Conservation (phyloP, 164 flowering plant genomes). For the Buxus sempervirens region DNA sequence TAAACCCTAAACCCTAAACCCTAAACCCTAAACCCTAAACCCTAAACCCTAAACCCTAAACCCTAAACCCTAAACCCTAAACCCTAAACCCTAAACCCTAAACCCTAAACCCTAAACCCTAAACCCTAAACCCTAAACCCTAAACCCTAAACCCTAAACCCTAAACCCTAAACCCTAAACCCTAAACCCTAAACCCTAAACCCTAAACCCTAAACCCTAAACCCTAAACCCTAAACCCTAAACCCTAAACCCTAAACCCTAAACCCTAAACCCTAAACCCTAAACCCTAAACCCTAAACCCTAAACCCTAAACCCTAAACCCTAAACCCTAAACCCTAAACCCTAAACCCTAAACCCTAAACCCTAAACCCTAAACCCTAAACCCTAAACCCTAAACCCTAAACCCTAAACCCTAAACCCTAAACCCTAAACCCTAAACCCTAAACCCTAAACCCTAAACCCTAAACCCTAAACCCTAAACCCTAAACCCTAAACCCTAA, state of each 20-base stretch:
- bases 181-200: slow-evolving; percentile 5
- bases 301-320: slow-evolving; percentile 5
- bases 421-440: slow-evolving; percentile 4
- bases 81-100: slow-evolving; percentile 6
- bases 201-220: slow-evolving; percentile 3
- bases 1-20: too few species aligned
- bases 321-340: slow-evolving; percentile 1
- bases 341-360: neutral
- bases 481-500: neutral
- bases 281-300: slow-evolving; percentile 6
- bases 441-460: neutral
- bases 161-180: slow-evolving; percentile 6
- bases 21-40: too few species aligned
- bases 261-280: slow-evolving; percentile 6
- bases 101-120: slow-evolving; percentile 6
- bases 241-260: slow-evolving; percentile 6
- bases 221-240: neutral
- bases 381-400: neutral
- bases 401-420: neutral
- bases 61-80: slow-evolving; percentile 6
- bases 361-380: neutral
- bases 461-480: neutral
- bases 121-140: slow-evolving; percentile 6
- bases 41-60: slow-evolving; percentile 1
- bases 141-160: neutral